A percentile compares a stretch with the other conserved stretches of the same genome.
These are phyloP conservation scores for Rusavskia elegans DNA, from an alignment of 495 filamentous ascomycete species.

Conservation along the genomic window DNA sequence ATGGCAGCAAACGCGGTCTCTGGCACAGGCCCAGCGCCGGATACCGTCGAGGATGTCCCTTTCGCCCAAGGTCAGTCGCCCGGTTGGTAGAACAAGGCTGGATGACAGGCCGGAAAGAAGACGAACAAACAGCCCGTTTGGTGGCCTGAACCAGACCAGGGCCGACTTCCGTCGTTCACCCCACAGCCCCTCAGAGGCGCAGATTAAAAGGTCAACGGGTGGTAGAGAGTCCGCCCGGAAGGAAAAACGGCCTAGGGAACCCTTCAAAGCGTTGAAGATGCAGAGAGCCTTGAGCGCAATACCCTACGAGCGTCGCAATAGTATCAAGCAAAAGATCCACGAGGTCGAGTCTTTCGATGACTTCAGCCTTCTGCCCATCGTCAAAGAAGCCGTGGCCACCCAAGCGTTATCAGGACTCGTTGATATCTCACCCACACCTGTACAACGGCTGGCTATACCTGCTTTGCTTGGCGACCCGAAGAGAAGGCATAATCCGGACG, in stretches of 20 bases:
- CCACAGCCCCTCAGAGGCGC: slow-evolving; percentile 23
- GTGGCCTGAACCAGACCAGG: slow-evolving; percentile 60
- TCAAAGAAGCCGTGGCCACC: slow-evolving; percentile 55
- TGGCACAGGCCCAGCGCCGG: slow-evolving; percentile 25
- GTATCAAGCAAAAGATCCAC: slow-evolving; percentile 52
- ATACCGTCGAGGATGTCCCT: slow-evolving; percentile 62
- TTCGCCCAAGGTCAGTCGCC: slow-evolving; percentile 51
- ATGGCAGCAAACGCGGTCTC: slow-evolving; percentile 24
- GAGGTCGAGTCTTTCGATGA: slow-evolving; percentile 62
- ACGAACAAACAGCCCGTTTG: slow-evolving; percentile 43
- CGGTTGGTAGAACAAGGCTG: slow-evolving; percentile 28
- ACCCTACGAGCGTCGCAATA: slow-evolving; percentile 51
- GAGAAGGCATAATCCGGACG: slow-evolving; percentile 13
- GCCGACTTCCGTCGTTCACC: slow-evolving; percentile 36
- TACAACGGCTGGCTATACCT: slow-evolving; percentile 80
- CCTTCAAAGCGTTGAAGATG: slow-evolving; percentile 89
- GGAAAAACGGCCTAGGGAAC: slow-evolving; percentile 26
- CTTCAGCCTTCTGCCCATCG: slow-evolving; percentile 53
- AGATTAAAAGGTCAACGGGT: slow-evolving; percentile 19
- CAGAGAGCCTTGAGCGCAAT: slow-evolving; percentile 60
- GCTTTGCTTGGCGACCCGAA: slow-evolving; percentile 40
- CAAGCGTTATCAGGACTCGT: slow-evolving; percentile 57
- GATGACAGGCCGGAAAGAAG: slow-evolving; percentile 8
- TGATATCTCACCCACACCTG: slow-evolving; percentile 64
- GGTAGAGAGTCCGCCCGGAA: slow-evolving; percentile 23